Percentiles rank a stretch among this genome's conserved stretches.
Conservation (phyloP, 2,329 filamentous ascomycete species). For the Aspergillus viridinutans region DNA sequence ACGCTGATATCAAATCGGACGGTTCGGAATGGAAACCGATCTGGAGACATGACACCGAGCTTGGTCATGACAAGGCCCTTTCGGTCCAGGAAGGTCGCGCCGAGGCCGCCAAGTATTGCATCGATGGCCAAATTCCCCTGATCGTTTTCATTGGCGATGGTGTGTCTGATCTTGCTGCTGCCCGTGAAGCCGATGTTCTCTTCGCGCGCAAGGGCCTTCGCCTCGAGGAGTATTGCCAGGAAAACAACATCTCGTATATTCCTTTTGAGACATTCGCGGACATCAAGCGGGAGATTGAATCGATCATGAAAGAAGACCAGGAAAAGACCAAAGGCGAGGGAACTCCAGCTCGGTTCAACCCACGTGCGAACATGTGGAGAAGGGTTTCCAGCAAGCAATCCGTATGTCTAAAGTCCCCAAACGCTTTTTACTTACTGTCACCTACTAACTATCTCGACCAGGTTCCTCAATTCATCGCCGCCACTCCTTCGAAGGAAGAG, state of each 20-base stretch:
- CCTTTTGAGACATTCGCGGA: constrained; percentile 64
- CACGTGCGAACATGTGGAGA: constrained; percentile 65
- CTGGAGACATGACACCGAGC: constrained; percentile 62
- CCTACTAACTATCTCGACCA: constrained; percentile 10
- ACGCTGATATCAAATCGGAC: constrained; percentile 56
- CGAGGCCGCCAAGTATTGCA: constrained; percentile 50
- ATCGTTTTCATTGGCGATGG: constrained; percentile 69
- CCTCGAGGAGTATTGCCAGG: constrained; percentile 63
- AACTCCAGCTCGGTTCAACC: constrained; percentile 60
- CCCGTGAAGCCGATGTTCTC: constrained; percentile 62
- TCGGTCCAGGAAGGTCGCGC: constrained; percentile 60
- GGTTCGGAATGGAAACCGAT: constrained; percentile 61
- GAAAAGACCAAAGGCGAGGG: constrained; percentile 58
- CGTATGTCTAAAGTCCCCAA: constrained; percentile 31
- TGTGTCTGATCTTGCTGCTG: constrained; percentile 63
- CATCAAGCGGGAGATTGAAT: constrained; percentile 58
- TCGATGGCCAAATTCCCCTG: constrained; percentile 60
- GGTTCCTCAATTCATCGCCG: constrained; percentile 47
- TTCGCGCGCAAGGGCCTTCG: constrained; percentile 63
- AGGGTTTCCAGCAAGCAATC: constrained; percentile 56
- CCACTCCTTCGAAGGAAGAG: constrained; percentile 54
- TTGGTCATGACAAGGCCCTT: constrained; percentile 64
- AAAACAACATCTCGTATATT: constrained; percentile 57
- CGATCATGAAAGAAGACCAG: constrained; percentile 57
- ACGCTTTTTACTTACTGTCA: constrained; percentile 20